Conservation (phyloP, 306 rosid genomes). For the Prunus kanzakura region DNA sequence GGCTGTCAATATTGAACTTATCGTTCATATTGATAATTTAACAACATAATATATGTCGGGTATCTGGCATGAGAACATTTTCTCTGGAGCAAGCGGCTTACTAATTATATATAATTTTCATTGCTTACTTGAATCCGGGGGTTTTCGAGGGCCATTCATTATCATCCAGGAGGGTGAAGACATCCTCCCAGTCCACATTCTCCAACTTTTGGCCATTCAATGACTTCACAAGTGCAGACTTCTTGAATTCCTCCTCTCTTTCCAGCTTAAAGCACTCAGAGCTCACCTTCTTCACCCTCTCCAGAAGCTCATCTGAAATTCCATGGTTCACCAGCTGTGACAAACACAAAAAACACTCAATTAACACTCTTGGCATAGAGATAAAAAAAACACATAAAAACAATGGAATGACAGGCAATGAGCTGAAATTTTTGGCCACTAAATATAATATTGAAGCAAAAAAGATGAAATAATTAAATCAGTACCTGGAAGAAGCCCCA, state of each 20-base stretch:
- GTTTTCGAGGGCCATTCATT: slow-evolving; percentile 73
- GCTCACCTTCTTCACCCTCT: slow-evolving; percentile 80
- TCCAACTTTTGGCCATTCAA: slow-evolving; percentile 53
- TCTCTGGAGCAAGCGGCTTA: not conserved
- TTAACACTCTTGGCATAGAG: not conserved
- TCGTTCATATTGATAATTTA: not conserved
- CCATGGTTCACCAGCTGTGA: slow-evolving; percentile 85
- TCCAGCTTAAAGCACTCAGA: slow-evolving; percentile 64
- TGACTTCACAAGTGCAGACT: slow-evolving; percentile 46
- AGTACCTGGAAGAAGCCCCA: slow-evolving; percentile 99
- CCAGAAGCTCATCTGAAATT: slow-evolving; percentile 77
- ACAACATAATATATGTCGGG: not conserved
- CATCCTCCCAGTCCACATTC: slow-evolving; percentile 93
- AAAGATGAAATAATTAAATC: not conserved
- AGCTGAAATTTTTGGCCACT: not conserved
- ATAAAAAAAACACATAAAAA: not conserved
- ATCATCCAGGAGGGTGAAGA: slow-evolving; percentile 65
- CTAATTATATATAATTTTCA: not conserved
- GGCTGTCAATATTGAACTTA: not conserved
- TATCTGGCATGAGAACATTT: not conserved
- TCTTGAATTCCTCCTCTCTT: slow-evolving; percentile 78
- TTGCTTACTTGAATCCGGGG: slow-evolving; percentile 70
- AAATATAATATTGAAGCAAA: not conserved
- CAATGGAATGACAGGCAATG: not conserved
- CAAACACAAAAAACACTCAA: slow-evolving; percentile 4